Base-by-base conservation (phyloP, 2,329 filamentous ascomycete species). In the Cylindrodendrum hubeiense region DNA sequence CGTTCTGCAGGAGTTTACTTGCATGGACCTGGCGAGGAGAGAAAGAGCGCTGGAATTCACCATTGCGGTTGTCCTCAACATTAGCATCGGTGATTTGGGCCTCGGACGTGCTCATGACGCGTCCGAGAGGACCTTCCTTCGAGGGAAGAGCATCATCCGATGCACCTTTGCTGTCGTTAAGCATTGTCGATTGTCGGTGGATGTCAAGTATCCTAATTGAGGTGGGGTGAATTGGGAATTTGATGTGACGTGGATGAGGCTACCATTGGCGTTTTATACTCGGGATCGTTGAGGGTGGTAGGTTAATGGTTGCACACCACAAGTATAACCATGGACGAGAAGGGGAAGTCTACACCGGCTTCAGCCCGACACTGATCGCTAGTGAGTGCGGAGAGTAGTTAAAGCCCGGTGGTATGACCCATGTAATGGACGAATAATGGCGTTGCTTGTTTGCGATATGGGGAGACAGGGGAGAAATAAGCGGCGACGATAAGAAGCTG, bases 21-120 rank as follows among this genome's bases (percentile, higher is more conserved):
- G 64, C 70, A 24, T 72, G 69, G 5, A 72, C 66, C 59, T 72
- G 69, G 5, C 65, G 59, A 12, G 67, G 67, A 5, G 62, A 66
- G 13, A 72, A 72, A 17, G 60, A 71, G n/a, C 70, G 62, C 30
- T 71, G 70, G 19, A 72, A 67, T 21, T 67, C 41, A 9, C 70
- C 70, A 43, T 69, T 52, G 10, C 63, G 59, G 15, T 43, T 37
- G 34, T 68, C 68, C 28, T 46, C 43, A 7, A 63, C 43, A n/a
- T 55, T 21, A 7, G 60, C 43, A n/a, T 55, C 58, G n/a, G 63
- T 54, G 10, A 63, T 53, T 22, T 59, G 54, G 1, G 54, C 57
- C 24, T 69, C 67, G 6, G 43, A 15, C 43, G 21, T 46, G 21
- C 43, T 46, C 1, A 50, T 60, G 15, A 65, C 43, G 17, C 65